Evolutionary conservation across 768 basidiomycete species (phyloP), one percentile per base, ranked within the genome.

Genomic region (Arthromyces matolae): DNA sequence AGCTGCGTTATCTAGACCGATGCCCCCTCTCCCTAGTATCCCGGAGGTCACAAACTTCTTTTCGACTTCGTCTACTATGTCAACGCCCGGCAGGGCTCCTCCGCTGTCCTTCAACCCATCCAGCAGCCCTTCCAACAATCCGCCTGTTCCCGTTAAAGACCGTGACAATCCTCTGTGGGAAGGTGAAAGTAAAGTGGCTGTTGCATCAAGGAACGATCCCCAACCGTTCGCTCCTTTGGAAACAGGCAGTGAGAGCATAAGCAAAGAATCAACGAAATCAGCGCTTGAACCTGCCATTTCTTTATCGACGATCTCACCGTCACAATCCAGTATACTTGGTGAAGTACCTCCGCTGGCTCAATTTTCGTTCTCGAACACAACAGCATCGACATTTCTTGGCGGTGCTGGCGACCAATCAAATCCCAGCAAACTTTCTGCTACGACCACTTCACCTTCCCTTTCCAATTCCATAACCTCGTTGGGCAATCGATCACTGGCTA

Each of bases 41-140:
- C 41, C n/a, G 22, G 41, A 68, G 4, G 60, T 84, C 28, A 84
- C 84, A 7, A 78, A 85, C 61, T 85, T 88, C 63, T 88, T 88
- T 48, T 71, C 78, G 22, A 73, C 56, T 27, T 80, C 83, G 0
- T 66, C 77, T 18, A 51, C 71, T 18, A 64, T 79, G 47, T 59
- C 71, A 13, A 78, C 76, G 52, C 64, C 71, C 40, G 52, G 67
- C 16, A 64, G 65, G 27, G 42, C 64, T n/a, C 45, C 67, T 6
- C 53, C 67, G 14, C 39, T 64, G 24, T 37, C 34, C 35, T 66
- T 66, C 9, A 43, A 45, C 38, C 29, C 53, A 37, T 51, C 49
- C 4, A 52, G 18, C 22, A 43, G 23, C 52, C 40, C 37, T 16
- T 28, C 43, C 23, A 13, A 28, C 20, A 45, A 18, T 27, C 36